Percentiles rank a stretch among this genome's conserved stretches.
These are phyloP conservation scores for Herpotrichia juniperi DNA, from an alignment of 2,329 filamentous ascomycete genomes.

Conservation along the genomic window DNA sequence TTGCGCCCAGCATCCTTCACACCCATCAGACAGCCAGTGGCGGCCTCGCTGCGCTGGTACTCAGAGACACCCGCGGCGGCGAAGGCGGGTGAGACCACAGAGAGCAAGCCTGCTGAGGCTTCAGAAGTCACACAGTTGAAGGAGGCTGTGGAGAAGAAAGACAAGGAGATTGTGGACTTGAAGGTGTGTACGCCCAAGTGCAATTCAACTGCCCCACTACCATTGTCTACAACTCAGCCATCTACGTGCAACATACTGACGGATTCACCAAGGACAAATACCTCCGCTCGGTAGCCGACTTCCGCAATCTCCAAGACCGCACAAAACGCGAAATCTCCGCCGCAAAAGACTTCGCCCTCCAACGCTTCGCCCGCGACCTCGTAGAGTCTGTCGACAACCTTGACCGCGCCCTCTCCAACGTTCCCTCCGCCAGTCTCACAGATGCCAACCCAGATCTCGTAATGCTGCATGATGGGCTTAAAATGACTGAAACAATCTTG, in stretches of 20 bases:
- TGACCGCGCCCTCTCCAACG: conserved; percentile 84
- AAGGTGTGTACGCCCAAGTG: conserved; percentile 66
- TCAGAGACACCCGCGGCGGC: conserved; percentile 53
- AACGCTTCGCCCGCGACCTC: conserved; percentile 91
- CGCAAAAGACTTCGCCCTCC: conserved; percentile 91
- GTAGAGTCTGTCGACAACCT: conserved; percentile 97
- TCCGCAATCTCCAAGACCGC: conserved; percentile 96
- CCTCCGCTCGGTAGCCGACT: conserved; percentile 91
- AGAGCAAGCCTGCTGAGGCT: conserved; percentile 55
- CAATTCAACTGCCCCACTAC: neutral
- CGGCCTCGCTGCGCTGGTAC: conserved; percentile 49
- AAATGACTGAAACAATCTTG: conserved; percentile 92
- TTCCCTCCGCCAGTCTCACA: conserved; percentile 75
- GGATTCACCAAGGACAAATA: conserved; percentile 78
- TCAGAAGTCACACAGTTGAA: conserved; percentile 48
- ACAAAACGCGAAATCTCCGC: conserved; percentile 87
- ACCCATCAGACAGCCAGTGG: conserved; percentile 40
- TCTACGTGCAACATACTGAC: neutral
- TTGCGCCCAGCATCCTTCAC: conserved; percentile 46
- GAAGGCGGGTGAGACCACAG: conserved; percentile 46
- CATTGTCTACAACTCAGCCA: neutral
- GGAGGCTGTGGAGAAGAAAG: conserved; percentile 74
- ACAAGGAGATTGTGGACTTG: conserved; percentile 76
- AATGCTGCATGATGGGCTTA: conserved; percentile 84
- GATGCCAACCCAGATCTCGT: conserved; percentile 73